These are phyloP conservation scores for Candida gorgasii DNA, from an alignment of 805 yeast species.

Conservation along the genomic window DNA sequence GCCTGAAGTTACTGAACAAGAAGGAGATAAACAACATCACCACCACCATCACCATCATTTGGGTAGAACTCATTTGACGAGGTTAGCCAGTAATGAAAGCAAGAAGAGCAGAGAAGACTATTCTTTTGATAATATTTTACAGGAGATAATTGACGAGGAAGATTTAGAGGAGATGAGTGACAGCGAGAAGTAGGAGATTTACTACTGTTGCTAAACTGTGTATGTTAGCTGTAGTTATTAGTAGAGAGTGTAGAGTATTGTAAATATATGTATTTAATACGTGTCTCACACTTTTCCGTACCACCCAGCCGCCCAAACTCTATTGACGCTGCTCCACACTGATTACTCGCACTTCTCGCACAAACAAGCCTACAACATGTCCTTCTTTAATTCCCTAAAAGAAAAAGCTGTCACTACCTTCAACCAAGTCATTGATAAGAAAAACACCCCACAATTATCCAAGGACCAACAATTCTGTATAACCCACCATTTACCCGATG, in stretches of 20 bases:
- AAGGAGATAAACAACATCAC: slow-evolving; percentile 3
- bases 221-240: no score
- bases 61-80: background rate
- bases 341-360: no score
- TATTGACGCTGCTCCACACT: background rate
- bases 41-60: slow-evolving; percentile 10
- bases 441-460: slow-evolving; percentile 46
- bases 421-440: slow-evolving; percentile 45
- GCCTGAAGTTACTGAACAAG: slow-evolving; percentile 2
- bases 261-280: no score
- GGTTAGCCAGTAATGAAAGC: background rate
- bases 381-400: slow-evolving; percentile 50
- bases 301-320: no score
- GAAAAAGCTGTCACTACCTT: slow-evolving; percentile 49
- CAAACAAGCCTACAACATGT: slow-evolving; percentile 37
- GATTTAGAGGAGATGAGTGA: slow-evolving; percentile 11
- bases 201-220: no score
- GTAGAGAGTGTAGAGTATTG: no score
- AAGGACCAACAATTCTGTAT: slow-evolving; percentile 70
- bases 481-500: slow-evolving; percentile 70
- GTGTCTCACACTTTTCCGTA: no score
- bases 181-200: background rate
- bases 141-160: slow-evolving; percentile 20
- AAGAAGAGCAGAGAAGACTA: slow-evolving; percentile 3
- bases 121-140: slow-evolving; percentile 18